Evolutionary conservation across 345 rosid genomes (phyloP).

Genomic region (Eucalyptus pauciflora): DNA sequence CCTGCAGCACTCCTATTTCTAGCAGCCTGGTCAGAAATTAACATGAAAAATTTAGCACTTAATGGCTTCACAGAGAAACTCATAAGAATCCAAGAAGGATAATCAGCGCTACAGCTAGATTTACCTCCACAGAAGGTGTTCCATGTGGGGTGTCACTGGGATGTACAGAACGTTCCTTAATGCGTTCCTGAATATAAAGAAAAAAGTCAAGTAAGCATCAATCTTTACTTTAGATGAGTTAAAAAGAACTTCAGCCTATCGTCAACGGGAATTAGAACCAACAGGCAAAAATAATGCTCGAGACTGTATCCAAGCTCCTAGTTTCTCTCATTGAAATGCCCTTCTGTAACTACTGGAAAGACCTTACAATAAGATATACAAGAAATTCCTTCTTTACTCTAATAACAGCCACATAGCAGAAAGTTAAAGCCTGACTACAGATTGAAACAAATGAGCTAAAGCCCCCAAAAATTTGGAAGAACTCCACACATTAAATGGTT

Average conservation of each 20-base stretch:
- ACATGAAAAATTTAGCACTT: neutral
- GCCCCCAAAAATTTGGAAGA: neutral
- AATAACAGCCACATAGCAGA: neutral
- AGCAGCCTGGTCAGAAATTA: slow-evolving; percentile 20
- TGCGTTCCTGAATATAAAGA: slow-evolving; percentile 47
- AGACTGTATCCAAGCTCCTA: neutral
- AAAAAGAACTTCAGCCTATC: neutral
- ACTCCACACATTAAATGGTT: neutral
- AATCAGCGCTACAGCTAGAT: neutral
- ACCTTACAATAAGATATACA: neutral
- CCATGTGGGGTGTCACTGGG: slow-evolving; percentile 43
- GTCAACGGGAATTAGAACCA: neutral
- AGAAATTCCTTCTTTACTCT: neutral
- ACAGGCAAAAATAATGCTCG: neutral
- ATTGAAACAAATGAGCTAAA: neutral
- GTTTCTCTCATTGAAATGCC: neutral
- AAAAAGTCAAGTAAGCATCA: neutral
- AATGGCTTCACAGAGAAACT: too few species aligned
- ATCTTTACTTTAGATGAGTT: neutral
- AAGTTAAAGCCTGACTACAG: neutral
- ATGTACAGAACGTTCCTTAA: slow-evolving; percentile 62
- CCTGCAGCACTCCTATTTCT: slow-evolving; percentile 36
- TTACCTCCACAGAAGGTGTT: slow-evolving; percentile 50
- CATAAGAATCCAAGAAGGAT: neutral
- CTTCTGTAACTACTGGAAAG: neutral